Evolutionary conservation across 257 asterid genomes (phyloP), one percentile per base, ranked within the genome.

Genomic region (Solanum commersonii): DNA sequence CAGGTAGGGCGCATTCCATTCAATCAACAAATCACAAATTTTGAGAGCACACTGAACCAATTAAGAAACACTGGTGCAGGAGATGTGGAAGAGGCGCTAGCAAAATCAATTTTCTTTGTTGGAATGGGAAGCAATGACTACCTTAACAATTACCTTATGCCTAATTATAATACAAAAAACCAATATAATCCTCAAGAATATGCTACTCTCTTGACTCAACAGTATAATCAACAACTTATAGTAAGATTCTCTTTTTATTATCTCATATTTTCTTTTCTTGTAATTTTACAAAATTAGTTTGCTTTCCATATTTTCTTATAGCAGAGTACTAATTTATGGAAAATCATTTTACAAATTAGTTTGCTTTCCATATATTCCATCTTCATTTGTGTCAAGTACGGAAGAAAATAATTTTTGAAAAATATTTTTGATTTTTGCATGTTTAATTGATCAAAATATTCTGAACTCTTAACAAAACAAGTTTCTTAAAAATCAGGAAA

Each of bases 41-140:
- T 97, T 38, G 98, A 95, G 95, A 92, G 35, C 91, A 96, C 95
- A 10, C 91, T 95, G 3, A 98, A 95, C 87, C 93, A 94, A 42
- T 90, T 97, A 3, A 92, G 95, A 11, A 89, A 56, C 87, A 89
- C 37, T 33, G 98, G 98, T 1, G 96, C 92, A n/a, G 84, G 91
- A 3, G 94, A 94, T 44, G 92, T 91, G 42, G 93, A 95, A 0
- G 93, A 93, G 35, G 94, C 94, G 23, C 46, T 95, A 1, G 60
- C 93, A 0, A 88, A 87, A 35, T 93, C 95, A 93, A 92, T 97
- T 70, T 97, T 96, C 96, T 97, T 97, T 86, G 93, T 97, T 1
- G 98, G 99, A 70, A 94, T 96, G 98, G 99, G 99, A 15, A 97
- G 99, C 96, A 97, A 97, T 76, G 99, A 97, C 90, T 97, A 96